Percentiles rank a stretch among this genome's conserved stretches.
Conservation (phyloP, 768 basidiomycete genomes). For the Hirschioporus abietinus region DNA sequence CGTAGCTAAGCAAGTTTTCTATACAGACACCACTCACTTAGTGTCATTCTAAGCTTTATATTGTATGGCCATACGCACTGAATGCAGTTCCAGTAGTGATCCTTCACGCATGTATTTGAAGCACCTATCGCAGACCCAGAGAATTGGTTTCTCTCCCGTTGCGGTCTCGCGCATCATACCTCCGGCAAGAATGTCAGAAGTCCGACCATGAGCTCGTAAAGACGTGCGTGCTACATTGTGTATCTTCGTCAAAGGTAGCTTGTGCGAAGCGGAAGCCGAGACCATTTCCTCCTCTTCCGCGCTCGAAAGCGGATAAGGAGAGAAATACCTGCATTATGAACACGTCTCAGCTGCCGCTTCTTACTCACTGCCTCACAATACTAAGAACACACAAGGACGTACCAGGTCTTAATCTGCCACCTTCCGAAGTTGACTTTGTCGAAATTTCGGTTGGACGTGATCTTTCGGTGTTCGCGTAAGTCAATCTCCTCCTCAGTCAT, state of each 20-base stretch:
- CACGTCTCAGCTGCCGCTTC: neutral
- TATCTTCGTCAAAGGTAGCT: conserved; percentile 26
- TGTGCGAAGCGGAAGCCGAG: conserved; percentile 22
- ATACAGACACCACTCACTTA: neutral
- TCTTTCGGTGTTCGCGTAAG: conserved; percentile 59
- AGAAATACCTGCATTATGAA: conserved; percentile 68
- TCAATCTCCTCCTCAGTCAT: conserved; percentile 71
- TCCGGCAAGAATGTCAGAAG: conserved; percentile 66
- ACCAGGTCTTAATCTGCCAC: conserved; percentile 90
- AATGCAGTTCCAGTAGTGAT: conserved; percentile 64
- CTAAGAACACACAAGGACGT: conserved; percentile 22
- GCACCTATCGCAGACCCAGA: conserved; percentile 90
- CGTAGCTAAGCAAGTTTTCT: conserved; percentile 64
- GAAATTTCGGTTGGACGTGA: conserved; percentile 73
- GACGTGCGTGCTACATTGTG: conserved; percentile 46
- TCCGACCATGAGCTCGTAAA: conserved; percentile 61
- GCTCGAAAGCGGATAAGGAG: conserved; percentile 81
- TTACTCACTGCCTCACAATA: conserved; percentile 5
- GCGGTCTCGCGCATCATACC: conserved; percentile 45
- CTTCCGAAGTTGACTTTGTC: conserved; percentile 81
- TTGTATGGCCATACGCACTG: conserved; percentile 34
- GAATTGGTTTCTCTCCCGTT: conserved; percentile 41
- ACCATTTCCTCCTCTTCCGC: conserved; percentile 51
- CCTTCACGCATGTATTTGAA: conserved; percentile 94
- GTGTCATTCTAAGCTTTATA: neutral